Evolutionary conservation across 2,329 filamentous ascomycete genomes (phyloP), one percentile per base, ranked within the genome.

Genomic region (Aciculosporium take): DNA sequence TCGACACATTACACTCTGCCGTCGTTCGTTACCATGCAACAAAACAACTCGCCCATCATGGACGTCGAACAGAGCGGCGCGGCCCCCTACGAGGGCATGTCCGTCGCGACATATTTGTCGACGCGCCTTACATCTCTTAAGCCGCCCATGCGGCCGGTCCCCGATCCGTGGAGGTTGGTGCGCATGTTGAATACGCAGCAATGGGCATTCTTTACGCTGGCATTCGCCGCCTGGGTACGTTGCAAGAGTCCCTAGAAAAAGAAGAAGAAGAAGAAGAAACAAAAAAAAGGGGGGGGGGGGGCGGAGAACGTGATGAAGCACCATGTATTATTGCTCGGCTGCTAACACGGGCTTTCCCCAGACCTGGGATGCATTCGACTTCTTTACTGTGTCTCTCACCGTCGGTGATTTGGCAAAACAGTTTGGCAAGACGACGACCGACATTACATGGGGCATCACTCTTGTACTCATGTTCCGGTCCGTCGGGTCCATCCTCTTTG

Each of bases 311-410:
- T n/a, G n/a, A n/a, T n/a, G n/a, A n/a, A n/a, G n/a, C n/a, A n/a
- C n/a, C n/a, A n/a, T n/a, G n/a, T n/a, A n/a, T n/a, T n/a, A n/a
- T n/a, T n/a, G n/a, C n/a, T n/a, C n/a, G 29, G 8, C 7, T 33
- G 13, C 31, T 33, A 33, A 33, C 18, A 13, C 18, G 31, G 8
- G 31, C 31, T 21, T 13, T 17, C 31, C 30, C 18, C 18, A 75
- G 72, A 70, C 69, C 1, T 76, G 72, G 73, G 74, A 79, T 52
- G 66, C 76, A 3, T 80, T 79, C 48, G 77, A 81, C 56, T 81
- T 79, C 61, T 77, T 79, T 56, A 77, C 74, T 35, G 75, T 80
- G 21, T 75, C 72, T 1, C 61, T 81, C 34, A 76, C 73, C 0
- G 63, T 77, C 13, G 68, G 61, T 10, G 64, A 72, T 18, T 61